Conservation (phyloP, 305 asterid genomes). For the Lippia alba region DNA sequence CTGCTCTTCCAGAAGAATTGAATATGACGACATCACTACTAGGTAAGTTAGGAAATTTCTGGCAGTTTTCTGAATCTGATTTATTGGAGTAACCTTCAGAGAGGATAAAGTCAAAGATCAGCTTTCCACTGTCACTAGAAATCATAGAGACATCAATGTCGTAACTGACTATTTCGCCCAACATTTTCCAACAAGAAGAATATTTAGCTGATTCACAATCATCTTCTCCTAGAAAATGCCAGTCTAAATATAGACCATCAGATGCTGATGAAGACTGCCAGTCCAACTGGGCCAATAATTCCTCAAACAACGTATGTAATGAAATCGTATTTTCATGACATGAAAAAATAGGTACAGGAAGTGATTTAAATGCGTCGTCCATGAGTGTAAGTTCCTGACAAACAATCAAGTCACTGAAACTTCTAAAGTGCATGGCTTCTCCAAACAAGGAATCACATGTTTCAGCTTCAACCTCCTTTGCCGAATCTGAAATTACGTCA, state of each 20-base stretch:
- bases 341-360: constrained; percentile 80
- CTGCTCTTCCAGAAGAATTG: constrained; percentile 46
- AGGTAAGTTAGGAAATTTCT: constrained; percentile 52
- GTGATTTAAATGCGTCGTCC: constrained; percentile 78
- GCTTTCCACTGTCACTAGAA: constrained; percentile 47
- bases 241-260: constrained; percentile 88
- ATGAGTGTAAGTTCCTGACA: constrained; percentile 78
- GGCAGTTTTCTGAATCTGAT: constrained; percentile 47
- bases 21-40: constrained; percentile 38
- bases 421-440: constrained; percentile 68
- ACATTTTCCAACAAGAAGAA: constrained; percentile 54
- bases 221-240: constrained; percentile 78
- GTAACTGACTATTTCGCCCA: constrained; percentile 60
- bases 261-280: constrained; percentile 71
- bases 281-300: constrained; percentile 58
- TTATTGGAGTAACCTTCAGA: constrained; percentile 53
- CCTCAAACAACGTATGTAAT: constrained; percentile 53
- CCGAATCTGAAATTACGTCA: constrained; percentile 52
- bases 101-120: constrained; percentile 63
- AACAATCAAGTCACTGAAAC: constrained; percentile 70
- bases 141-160: constrained; percentile 46
- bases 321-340: constrained; percentile 51
- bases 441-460: constrained; percentile 65
- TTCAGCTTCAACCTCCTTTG: constrained; percentile 55
- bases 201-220: constrained; percentile 46